Evolutionary conservation across 2,329 filamentous ascomycete species (phyloP), one percentile per base, ranked within the genome.

Genomic region (Triangularia verruculosa): DNA sequence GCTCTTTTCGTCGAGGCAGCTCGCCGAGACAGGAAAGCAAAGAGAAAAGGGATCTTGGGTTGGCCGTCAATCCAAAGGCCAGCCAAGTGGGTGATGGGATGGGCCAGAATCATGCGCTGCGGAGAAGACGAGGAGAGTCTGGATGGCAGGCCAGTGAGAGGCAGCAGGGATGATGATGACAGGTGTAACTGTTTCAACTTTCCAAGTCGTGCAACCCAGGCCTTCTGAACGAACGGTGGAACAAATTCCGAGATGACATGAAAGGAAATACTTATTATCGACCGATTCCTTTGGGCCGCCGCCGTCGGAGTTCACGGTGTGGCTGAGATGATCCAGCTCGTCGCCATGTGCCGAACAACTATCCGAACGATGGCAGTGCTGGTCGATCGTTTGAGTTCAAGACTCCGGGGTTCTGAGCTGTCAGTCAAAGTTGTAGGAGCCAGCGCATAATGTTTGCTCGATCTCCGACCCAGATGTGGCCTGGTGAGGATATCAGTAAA

Each of bases 41-140:
- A 51, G 3, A 51, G 25, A 55, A 34, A n/a, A 7, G 25, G 9
- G 32, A 61, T 51, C 51, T 28, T 30, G 32, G 32, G 57, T 59
- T 13, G 57, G 57, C 24, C 32, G n/a, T n/a, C n/a, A n/a, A 27
- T 51, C 28, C 24, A 15, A 51, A 55, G 58, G 54, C 51, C 32
- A 58, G 61, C 61, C 47, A 57, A 52, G 22, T 64, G 20, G 27
- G 30, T 30, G 20, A 39, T 30, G 20, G 34, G 34, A 15, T 32
- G 62, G 62, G 60, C 34, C 55, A 59, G 53, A 63, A 64, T 68
- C 51, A 67, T 66, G 67, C 65, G 47, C 17, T 59, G 62, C 34
- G 55, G 61, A 20, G 39, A 17, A 47, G n/a, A 20, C 6, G 39
- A 47, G 39, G 6, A 17, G 6, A 47, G 9, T 4, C 9, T 17